These are phyloP conservation scores for Claviceps fusiformis DNA, from an alignment of 2,329 filamentous ascomycete genomes.

Conservation along the genomic window DNA sequence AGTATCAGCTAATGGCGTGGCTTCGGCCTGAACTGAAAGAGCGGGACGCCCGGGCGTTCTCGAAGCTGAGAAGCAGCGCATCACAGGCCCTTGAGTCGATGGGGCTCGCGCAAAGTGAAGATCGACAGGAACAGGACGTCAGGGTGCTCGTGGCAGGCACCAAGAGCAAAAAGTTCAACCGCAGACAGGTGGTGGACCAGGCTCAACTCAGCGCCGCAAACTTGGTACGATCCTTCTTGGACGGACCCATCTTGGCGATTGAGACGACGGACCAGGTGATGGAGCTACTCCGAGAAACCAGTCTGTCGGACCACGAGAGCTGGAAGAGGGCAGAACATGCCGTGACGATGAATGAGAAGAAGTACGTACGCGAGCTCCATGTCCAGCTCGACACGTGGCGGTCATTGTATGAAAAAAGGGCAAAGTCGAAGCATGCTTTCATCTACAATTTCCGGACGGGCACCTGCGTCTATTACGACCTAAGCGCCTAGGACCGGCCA, in stretches of 20 bases:
- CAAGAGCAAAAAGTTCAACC: conserved; percentile 82
- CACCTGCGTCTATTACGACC: conserved; percentile 73
- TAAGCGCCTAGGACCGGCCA: conserved; percentile 30
- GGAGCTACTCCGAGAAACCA: conserved; percentile 59
- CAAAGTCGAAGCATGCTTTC: conserved; percentile 58
- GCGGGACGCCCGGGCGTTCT: conserved; percentile 48
- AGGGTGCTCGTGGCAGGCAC: conserved; percentile 73
- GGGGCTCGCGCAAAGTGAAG: conserved; percentile 13
- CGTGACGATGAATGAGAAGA: conserved; percentile 62
- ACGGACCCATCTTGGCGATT: conserved; percentile 73
- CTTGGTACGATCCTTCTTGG: conserved; percentile 56
- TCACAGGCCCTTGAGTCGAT: conserved; percentile 16
- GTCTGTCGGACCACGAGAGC: conserved; percentile 65
- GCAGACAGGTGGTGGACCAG: conserved; percentile 73
- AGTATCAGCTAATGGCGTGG: conserved; percentile 62
- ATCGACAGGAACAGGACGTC: conserved; percentile 53
- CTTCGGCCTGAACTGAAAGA: conserved; percentile 73
- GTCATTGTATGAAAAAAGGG: conserved; percentile 38
- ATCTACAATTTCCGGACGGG: conserved; percentile 86
- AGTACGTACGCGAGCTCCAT: conserved; percentile 73
- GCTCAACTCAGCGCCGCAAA: conserved; percentile 46
- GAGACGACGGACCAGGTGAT: conserved; percentile 79
- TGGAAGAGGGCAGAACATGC: conserved; percentile 74
- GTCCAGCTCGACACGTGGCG: conserved; percentile 56
- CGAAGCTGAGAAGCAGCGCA: conserved; percentile 24